These are phyloP conservation scores for Platismatia glauca DNA, from an alignment of 495 filamentous ascomycete species.

Conservation along the genomic window DNA sequence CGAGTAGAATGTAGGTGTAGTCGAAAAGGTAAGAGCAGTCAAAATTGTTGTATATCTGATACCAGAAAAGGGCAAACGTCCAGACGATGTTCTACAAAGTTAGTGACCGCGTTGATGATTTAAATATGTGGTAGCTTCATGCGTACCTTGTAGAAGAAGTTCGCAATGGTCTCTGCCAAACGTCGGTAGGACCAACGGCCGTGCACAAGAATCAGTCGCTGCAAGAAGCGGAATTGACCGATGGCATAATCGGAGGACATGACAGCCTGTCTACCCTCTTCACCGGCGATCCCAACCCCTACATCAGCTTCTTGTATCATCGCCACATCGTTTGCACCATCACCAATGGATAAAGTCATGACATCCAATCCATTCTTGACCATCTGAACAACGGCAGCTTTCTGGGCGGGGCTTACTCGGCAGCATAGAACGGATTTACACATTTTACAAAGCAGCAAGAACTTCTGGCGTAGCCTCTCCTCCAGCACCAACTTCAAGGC, in stretches of 20 bases:
- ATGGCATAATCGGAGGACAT: constrained; percentile 99
- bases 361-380: constrained; percentile 91
- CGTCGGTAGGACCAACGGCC: constrained; percentile 94
- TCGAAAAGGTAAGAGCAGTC: constrained; percentile 95
- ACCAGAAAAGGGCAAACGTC: constrained; percentile 98
- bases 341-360: constrained; percentile 93
- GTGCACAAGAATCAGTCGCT: constrained; percentile 86
- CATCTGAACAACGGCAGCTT: constrained; percentile 94
- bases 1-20: constrained; percentile 91
- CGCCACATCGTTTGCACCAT: constrained; percentile 97
- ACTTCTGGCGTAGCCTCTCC: constrained; percentile 76
- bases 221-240: constrained; percentile 91
- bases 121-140: constrained; percentile 11
- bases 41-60: constrained; percentile 88
- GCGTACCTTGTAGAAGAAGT: constrained; percentile 95
- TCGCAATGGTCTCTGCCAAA: constrained; percentile 86
- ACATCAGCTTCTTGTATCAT: constrained; percentile 99
- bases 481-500: constrained; percentile 83
- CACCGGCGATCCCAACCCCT: constrained; percentile 95
- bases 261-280: constrained; percentile 91
- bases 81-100: constrained; percentile 79
- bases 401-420: constrained; percentile 93
- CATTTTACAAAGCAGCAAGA: constrained; percentile 92
- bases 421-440: constrained; percentile 97
- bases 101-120: constrained; percentile 9